Evolutionary conservation across 1,284 basidiomycete species (phyloP).

Genomic region (Irpex rosettiformis): DNA sequence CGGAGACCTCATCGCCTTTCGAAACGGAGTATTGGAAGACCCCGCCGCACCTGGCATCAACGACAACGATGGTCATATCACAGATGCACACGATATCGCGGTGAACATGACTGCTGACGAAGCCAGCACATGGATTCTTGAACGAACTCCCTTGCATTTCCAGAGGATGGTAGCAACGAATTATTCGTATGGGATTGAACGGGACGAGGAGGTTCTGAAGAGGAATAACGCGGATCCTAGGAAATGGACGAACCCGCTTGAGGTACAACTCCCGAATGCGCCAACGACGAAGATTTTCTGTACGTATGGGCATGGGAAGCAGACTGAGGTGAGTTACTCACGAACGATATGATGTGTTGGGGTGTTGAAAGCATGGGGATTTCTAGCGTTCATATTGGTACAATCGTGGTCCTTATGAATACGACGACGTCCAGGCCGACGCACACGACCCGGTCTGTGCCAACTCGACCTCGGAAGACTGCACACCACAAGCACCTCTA

Average conservation of each 20-base stretch:
- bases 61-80: too few species aligned
- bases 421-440: conserved; percentile 58
- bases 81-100: conserved; percentile 11
- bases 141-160: conserved; percentile 83
- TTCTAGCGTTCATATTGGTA: conserved; percentile 83
- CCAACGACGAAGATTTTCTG: conserved; percentile 94
- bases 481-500: conserved; percentile 44
- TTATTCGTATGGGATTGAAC: conserved; percentile 93
- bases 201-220: conserved; percentile 61
- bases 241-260: conserved; percentile 96
- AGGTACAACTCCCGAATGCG: conserved; percentile 84
- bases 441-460: conserved; percentile 38
- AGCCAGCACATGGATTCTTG: conserved; percentile 78
- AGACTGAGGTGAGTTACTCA: conserved; percentile 73
- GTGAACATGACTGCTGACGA: conserved; percentile 80
- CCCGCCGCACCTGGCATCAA: conserved; percentile 29
- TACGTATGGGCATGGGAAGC: conserved; percentile 94
- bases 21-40: conserved; percentile 28
- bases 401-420: conserved; percentile 64
- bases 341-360: background rate
- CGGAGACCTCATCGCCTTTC: conserved; percentile 84
- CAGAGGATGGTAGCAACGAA: conserved; percentile 91
- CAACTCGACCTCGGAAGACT: conserved; percentile 33
- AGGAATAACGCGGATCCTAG: conserved; percentile 68
- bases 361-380: background rate